Evolutionary conservation across 1,139 yeast species (phyloP), one percentile per base, ranked within the genome.

Genomic region (Arxiozyma telluris): DNA sequence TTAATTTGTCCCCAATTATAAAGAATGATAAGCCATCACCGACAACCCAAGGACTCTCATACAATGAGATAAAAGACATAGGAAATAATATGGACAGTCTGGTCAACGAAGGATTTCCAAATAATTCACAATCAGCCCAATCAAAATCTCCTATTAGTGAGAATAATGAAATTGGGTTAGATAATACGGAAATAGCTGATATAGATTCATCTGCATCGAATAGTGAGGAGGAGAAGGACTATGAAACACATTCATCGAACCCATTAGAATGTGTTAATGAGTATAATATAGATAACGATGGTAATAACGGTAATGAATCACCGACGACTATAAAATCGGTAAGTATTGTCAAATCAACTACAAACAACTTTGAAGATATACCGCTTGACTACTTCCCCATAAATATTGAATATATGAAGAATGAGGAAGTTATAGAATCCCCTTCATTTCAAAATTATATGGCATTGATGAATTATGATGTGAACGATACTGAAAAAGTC

Each of bases 371-470:
- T 21, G 85, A 82, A 59, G 89, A 83, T 62, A 83, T 84, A 67
- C 89, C 90, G 1, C 68, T 84, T 55, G 90, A 84, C 61, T 84
- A 82, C 63, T 78, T 84, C 61, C 75, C 76, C 17, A 69, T 69
- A 27, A 71, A 68, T 34, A 66, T 67, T 15, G 70, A 66, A 54
- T 64, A 68, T 58, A 59, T 60, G 17, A 48, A 47, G 8, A 46
- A 30, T 8, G 34, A 49, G 18, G 34, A 34, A 17, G 15, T 25
- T 20, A 17, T 30, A 4, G 51, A 49, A 20, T 21, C 42, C 22
- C 39, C 49, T 18, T 38, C 34, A 30, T 11, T 21, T n/a, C 41
- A 22, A 4, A 30, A 45, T 30, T 27, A 45, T 30, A 45, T 45
- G 41, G 11, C 30, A 27, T 4, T 45, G 21, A 8, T 18, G 21